Evolutionary conservation across 108 stramenopile genomes (phyloP).

Genomic region (Tribonema minus): DNA sequence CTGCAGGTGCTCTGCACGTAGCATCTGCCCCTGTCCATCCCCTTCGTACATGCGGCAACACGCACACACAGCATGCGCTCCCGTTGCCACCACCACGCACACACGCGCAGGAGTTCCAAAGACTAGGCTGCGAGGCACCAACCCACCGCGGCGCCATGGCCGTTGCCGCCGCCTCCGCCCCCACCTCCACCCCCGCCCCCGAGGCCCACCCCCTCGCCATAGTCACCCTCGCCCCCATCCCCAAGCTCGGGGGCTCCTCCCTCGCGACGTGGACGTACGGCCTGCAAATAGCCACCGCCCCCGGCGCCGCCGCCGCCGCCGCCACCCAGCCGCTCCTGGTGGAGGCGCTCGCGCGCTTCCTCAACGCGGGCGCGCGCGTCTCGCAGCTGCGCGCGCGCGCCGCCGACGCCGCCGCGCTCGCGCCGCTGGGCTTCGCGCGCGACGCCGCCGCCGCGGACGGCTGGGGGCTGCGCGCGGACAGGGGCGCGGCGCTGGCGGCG

Average conservation of each 20-base stretch:
- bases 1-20: too few relatives aligned
- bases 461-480: neutral
- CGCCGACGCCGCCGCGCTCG: neutral
- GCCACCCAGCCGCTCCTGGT: conserved; percentile 23
- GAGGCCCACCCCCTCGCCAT: too few relatives aligned
- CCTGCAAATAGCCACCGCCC: neutral
- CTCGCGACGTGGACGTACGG: conserved; percentile 19
- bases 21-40: too few relatives aligned
- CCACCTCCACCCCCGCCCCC: too few relatives aligned
- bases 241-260: conserved; percentile 8
- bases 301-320: neutral
- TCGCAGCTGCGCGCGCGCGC: conserved; percentile 14
- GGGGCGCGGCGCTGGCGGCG: conserved; percentile 11
- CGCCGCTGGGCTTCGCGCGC: neutral
- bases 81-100: too few relatives aligned
- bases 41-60: too few relatives aligned
- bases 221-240: neutral
- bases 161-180: too few relatives aligned
- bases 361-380: conserved; percentile 25
- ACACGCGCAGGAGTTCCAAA: too few relatives aligned
- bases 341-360: conserved; percentile 26
- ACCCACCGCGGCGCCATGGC: too few relatives aligned
- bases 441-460: neutral
- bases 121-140: too few relatives aligned
- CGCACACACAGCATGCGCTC: too few relatives aligned